phyloP scores from a whole-genome alignment of 495 filamentous ascomycete genomes.

The Lasiosphaeris hirsuta region DNA sequence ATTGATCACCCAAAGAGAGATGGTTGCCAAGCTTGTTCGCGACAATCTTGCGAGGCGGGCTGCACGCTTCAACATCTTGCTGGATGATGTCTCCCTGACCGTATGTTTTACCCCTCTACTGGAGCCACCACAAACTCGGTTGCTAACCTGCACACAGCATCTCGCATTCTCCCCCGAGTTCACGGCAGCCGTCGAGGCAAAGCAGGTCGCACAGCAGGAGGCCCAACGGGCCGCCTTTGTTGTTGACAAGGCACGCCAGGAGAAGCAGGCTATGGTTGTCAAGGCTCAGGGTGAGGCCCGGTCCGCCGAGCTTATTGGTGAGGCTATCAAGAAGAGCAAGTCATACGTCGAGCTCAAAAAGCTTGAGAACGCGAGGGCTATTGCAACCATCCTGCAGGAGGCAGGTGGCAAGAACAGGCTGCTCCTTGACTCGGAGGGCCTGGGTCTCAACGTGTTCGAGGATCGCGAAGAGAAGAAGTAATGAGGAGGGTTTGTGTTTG shows the following conservation, averaged over 20 bases:
- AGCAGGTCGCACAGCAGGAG: slow-evolving; percentile 98
- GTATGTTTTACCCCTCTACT: slow-evolving; percentile 48
- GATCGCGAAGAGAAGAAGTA: slow-evolving; percentile 45
- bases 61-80: slow-evolving; percentile 91
- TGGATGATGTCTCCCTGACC: slow-evolving; percentile 96
- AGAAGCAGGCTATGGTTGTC: slow-evolving; percentile 99
- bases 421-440: slow-evolving; percentile 81
- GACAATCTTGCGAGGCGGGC: slow-evolving; percentile 90
- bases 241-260: slow-evolving; percentile 97
- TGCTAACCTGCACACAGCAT: slow-evolving; percentile 58
- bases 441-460: slow-evolving; percentile 85
- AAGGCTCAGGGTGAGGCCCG: slow-evolving; percentile 98
- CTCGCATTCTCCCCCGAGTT: slow-evolving; percentile 99
- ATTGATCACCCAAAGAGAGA: slow-evolving; percentile 97
- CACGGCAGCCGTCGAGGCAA: slow-evolving; percentile 96
- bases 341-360: slow-evolving; percentile 94
- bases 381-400: slow-evolving; percentile 80
- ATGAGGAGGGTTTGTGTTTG: slow-evolving; percentile 12
- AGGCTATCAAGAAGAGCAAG: slow-evolving; percentile 98
- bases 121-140: neutral
- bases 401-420: slow-evolving; percentile 88
- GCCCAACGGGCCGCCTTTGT: slow-evolving; percentile 96
- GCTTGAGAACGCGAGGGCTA: slow-evolving; percentile 91
- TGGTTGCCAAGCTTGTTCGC: slow-evolving; percentile 82
- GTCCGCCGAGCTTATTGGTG: slow-evolving; percentile 95